These are phyloP conservation scores for Penicillium tannophilum DNA, from an alignment of 495 filamentous ascomycete species.

Conservation along the genomic window DNA sequence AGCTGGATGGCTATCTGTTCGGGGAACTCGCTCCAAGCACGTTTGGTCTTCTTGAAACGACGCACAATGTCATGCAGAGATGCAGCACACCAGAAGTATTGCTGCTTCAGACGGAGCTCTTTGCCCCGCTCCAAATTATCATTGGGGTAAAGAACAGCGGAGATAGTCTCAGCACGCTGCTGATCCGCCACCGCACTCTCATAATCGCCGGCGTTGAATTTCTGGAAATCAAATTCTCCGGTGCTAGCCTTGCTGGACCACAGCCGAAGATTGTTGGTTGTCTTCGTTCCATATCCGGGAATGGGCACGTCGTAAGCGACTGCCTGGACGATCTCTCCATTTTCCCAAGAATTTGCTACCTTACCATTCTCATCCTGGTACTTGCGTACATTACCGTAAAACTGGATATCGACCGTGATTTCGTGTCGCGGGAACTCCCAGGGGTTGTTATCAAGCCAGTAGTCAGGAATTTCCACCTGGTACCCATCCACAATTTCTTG, in stretches of 20 bases:
- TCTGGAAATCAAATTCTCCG: constrained; percentile 98
- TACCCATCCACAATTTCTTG: constrained; percentile 98
- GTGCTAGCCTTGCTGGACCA: constrained; percentile 97
- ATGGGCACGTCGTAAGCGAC: constrained; percentile 96
- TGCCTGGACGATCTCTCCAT: constrained; percentile 89
- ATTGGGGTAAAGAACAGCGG: constrained; percentile 95
- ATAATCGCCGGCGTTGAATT: constrained; percentile 98
- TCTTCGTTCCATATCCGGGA: constrained; percentile 84
- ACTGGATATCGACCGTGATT: constrained; percentile 93
- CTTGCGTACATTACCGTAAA: constrained; percentile 83
- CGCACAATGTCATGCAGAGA: constrained; percentile 95
- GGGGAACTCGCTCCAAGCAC: constrained; percentile 87
- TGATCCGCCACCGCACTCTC: constrained; percentile 96
- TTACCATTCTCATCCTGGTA: constrained; percentile 75
- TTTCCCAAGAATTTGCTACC: constrained; percentile 74
- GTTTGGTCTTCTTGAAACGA: constrained; percentile 94
- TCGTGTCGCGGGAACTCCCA: constrained; percentile 98
- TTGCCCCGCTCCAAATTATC: constrained; percentile 96
- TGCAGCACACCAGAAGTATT: constrained; percentile 99
- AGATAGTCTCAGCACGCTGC: constrained; percentile 95
- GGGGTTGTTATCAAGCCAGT: constrained; percentile 99
- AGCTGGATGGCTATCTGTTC: constrained; percentile 97
- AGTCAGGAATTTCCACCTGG: constrained; percentile 96
- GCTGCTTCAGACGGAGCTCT: constrained; percentile 95
- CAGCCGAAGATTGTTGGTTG: constrained; percentile 92